phyloP scores from a whole-genome alignment of 306 rosid genomes.

The Ammopiptanthus mongolicus region DNA sequence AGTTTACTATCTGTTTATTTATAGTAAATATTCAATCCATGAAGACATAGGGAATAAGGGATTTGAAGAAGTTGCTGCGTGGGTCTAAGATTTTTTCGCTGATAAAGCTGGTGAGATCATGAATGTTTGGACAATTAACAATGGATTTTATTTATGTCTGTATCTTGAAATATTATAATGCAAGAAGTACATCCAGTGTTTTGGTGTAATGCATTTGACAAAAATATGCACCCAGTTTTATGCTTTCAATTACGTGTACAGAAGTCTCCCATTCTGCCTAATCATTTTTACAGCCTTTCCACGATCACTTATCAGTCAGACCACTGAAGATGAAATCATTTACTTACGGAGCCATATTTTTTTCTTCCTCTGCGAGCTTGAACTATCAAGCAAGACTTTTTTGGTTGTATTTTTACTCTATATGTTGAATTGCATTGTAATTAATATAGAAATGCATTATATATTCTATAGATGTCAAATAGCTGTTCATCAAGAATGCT shows the following conservation, averaged over 20 bases:
- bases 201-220: neutral
- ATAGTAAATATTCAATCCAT: neutral
- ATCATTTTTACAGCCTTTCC: neutral
- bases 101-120: neutral
- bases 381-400: neutral
- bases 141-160: neutral
- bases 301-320: neutral
- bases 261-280: neutral
- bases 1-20: neutral
- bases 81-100: neutral
- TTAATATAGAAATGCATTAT: neutral
- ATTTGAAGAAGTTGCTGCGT: neutral
- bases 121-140: neutral
- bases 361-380: neutral
- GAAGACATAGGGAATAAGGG: neutral
- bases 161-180: neutral
- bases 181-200: neutral
- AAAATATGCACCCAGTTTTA: neutral
- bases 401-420: neutral
- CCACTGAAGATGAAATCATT: neutral
- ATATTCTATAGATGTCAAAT: conserved; percentile 67
- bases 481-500: conserved; percentile 95
- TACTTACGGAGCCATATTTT: neutral
- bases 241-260: neutral
- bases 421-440: neutral